These are phyloP conservation scores for Collariella sp. DNA, from an alignment of 495 filamentous ascomycete genomes.

Conservation along the genomic window DNA sequence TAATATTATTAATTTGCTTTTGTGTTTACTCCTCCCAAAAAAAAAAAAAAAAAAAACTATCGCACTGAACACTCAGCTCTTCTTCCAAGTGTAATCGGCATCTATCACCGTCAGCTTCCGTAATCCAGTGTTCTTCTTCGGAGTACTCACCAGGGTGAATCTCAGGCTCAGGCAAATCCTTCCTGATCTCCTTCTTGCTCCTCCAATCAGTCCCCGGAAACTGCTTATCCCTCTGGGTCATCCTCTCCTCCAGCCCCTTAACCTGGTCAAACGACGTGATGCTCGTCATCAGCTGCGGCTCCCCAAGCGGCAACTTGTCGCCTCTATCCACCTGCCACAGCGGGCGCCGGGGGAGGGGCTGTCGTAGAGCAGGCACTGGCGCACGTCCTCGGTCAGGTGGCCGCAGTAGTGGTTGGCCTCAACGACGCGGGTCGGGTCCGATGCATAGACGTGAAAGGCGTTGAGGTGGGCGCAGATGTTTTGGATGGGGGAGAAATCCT, in stretches of 20 bases:
- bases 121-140: conserved; percentile 3
- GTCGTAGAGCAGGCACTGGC: conserved; percentile 86
- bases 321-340: conserved; percentile 84
- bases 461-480: conserved; percentile 77
- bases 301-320: conserved; percentile 62
- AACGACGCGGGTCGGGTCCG: conserved; percentile 56
- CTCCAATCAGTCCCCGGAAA: conserved; percentile 50
- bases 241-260: conserved; percentile 47
- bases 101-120: conserved; percentile 1
- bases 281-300: conserved; percentile 71
- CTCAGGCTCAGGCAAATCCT: conserved; percentile 48
- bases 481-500: conserved; percentile 65
- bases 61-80: not conserved
- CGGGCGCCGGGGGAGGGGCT: conserved; percentile 53
- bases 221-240: conserved; percentile 57
- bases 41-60: too few species aligned
- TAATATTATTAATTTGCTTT: too few species aligned
- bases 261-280: conserved; percentile 52
- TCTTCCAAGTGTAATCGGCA: conserved; percentile 17
- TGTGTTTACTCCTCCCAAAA: too few species aligned
- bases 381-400: conserved; percentile 59
- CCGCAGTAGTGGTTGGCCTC: conserved; percentile 83
- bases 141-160: conserved; percentile 45
- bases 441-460: conserved; percentile 74
- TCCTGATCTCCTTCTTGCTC: conserved; percentile 55